Base-by-base conservation (phyloP, 352 stramenopile species). In the Globisporangium paddicum region DNA sequence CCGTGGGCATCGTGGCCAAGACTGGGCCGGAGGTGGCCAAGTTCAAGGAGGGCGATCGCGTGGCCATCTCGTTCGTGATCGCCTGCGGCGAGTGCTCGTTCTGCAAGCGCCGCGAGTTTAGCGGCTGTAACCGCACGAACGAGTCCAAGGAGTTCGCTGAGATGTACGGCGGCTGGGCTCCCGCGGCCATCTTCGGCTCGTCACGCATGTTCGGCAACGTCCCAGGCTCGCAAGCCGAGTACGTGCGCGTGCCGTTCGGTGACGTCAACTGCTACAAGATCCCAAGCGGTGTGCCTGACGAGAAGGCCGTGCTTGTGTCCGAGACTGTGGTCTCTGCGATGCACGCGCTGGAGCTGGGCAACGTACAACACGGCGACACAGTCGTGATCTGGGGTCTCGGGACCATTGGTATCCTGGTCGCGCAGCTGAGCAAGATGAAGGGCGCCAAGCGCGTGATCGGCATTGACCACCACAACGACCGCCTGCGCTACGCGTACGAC, bases 381-480 rank as follows among this genome's bases (percentile, higher is more conserved):
- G 81, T 89, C 32, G 77, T 88, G 9, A 80, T 90, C 67, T 90
- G 81, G 81, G 81, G 81, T 0, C 66, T 90, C 25, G 81, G 80
- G 0, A 76, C 80, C 11, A 71, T 90, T 9, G 80, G 80, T 1
- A 53, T 90, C 5, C 73, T 82, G 66, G 60, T 69, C 5, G 76
- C 71, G 13, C 56, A 87, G 55, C 88, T 78, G 80, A 74, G 73
- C 64, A 83, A 87, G 66, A 44, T 89, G 34, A 82, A 79, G 40
- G 79, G 77, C 7, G 79, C 79, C 35, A 83, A 82, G 55, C 73
- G 68, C 8, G 73, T 90, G 25, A 59, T 90, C 42, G 79, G 77
- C 19, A 60, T 90, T 11, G 81, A 90, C 34, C 44, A 74, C 11
- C 68, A 69, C 47, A 54, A 61, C 13, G 75, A 87, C 32, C 78